These are phyloP conservation scores for Tephrocybe rancida DNA, from an alignment of 768 basidiomycete species.

Conservation along the genomic window DNA sequence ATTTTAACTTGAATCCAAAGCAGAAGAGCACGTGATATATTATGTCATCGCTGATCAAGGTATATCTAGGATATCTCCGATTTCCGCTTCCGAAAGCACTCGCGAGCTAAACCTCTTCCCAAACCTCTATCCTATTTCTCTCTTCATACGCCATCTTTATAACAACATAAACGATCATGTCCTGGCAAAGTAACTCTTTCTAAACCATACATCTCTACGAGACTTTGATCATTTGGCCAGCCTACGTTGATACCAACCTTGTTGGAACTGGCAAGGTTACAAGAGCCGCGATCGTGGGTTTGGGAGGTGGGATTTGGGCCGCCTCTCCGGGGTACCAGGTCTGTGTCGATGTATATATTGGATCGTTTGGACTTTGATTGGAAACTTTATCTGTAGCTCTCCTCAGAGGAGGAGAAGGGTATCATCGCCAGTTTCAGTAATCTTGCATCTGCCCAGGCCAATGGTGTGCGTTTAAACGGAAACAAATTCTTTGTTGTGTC, in stretches of 20 bases:
- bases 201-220: too few relatives aligned
- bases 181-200: conserved; percentile 62
- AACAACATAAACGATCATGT: conserved; percentile 44
- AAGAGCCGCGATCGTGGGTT: conserved; percentile 78
- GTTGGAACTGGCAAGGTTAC: conserved; percentile 73
- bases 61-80: conserved; percentile 1
- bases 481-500: conserved; percentile 76
- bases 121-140: not conserved
- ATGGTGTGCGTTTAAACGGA: conserved; percentile 65
- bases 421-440: conserved; percentile 51
- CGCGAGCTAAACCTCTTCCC: not conserved
- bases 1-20: too few relatives aligned
- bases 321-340: conserved; percentile 58
- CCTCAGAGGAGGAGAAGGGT: conserved; percentile 63
- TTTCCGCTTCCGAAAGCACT: not conserved
- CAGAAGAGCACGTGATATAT: not conserved
- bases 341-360: conserved; percentile 25
- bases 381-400: conserved; percentile 45
- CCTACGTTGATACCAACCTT: conserved; percentile 82
- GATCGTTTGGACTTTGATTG: conserved; percentile 2
- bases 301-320: conserved; percentile 80
- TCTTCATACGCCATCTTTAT: not conserved
- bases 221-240: conserved; percentile 36
- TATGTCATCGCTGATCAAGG: not conserved
- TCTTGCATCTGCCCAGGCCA: conserved; percentile 41